Evolutionary conservation across 83 land plant species (phyloP).

Genomic region (Thuja plicata): DNA sequence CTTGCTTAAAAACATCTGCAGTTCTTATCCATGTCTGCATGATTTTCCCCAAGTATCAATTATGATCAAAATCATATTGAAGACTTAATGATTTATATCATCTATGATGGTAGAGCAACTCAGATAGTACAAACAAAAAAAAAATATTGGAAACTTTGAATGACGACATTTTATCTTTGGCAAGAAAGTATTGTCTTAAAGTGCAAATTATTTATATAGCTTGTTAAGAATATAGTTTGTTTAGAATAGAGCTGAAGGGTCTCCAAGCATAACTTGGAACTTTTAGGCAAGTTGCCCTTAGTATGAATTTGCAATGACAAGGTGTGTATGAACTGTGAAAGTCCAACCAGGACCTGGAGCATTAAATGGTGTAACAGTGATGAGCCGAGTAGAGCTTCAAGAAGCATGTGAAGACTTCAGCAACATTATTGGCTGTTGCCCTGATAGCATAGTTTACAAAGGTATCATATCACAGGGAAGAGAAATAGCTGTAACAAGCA

Average conservation of each 20-base stretch:
- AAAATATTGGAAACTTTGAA: neutral
- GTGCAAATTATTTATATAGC: neutral
- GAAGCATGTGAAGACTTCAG: conserved; percentile 98
- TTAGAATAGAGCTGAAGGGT: conserved; percentile 29
- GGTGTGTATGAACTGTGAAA: neutral
- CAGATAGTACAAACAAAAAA: neutral
- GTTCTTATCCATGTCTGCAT: neutral
- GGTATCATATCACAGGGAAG: conserved; percentile 81
- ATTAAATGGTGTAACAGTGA: conserved; percentile 31
- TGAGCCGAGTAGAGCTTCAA: conserved; percentile 74
- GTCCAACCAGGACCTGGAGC: neutral
- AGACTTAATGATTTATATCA: neutral
- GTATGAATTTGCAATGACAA: conserved; percentile 5
- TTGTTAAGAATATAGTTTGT: neutral
- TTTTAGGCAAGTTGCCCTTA: neutral
- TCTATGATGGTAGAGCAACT: neutral
- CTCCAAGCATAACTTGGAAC: conserved; percentile 1
- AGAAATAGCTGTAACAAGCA: conserved; percentile 90
- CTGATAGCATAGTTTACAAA: conserved; percentile 85
- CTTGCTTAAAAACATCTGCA: neutral
- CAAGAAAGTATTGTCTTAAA: neutral
- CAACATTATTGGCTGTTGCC: conserved; percentile 91
- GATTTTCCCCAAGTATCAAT: conserved; percentile 1
- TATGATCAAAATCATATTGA: neutral
- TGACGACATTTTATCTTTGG: neutral